Evolutionary conservation across 108 stramenopile species (phyloP).

Genomic region (Stephanodiscus triporus): DNA sequence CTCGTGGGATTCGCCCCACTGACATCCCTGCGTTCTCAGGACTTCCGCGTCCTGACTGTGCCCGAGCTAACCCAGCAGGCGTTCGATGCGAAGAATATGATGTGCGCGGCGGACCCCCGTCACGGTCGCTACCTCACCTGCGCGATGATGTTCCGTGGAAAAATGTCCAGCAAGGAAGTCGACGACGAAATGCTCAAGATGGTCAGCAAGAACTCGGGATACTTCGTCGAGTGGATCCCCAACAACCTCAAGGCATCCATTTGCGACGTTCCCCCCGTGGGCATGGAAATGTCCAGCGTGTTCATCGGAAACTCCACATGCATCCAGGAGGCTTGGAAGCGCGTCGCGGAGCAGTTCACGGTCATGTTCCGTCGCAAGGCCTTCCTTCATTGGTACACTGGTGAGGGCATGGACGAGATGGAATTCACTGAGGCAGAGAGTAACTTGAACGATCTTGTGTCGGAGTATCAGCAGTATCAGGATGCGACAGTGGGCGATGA

Average conservation of each 20-base stretch:
- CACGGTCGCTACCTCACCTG: constrained; percentile 79
- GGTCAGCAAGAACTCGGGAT: constrained; percentile 89
- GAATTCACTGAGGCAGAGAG: constrained; percentile 89
- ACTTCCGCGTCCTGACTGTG: constrained; percentile 76
- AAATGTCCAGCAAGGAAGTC: constrained; percentile 75
- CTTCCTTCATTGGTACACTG: constrained; percentile 88
- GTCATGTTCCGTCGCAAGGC: constrained; percentile 93
- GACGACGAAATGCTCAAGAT: constrained; percentile 89
- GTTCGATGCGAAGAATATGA: constrained; percentile 85
- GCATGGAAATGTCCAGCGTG: constrained; percentile 72
- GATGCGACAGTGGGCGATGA: constrained; percentile 88
- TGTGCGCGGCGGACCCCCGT: constrained; percentile 80
- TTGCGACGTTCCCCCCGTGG: constrained; percentile 84
- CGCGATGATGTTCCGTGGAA: constrained; percentile 73
- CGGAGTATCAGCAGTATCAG: constrained; percentile 93
- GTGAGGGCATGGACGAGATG: constrained; percentile 87
- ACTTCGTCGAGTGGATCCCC: constrained; percentile 92
- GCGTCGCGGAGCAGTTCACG: constrained; percentile 84
- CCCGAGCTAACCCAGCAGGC: constrained; percentile 78
- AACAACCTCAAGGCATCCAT: constrained; percentile 92
- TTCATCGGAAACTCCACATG: constrained; percentile 84
- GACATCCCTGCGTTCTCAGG: constrained; percentile 57
- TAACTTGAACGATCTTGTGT: constrained; percentile 85
- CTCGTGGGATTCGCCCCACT: constrained; percentile 81
- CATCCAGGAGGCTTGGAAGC: constrained; percentile 85